Conservation (phyloP, 495 filamentous ascomycete genomes). For the Cladorrhinum samala region DNA sequence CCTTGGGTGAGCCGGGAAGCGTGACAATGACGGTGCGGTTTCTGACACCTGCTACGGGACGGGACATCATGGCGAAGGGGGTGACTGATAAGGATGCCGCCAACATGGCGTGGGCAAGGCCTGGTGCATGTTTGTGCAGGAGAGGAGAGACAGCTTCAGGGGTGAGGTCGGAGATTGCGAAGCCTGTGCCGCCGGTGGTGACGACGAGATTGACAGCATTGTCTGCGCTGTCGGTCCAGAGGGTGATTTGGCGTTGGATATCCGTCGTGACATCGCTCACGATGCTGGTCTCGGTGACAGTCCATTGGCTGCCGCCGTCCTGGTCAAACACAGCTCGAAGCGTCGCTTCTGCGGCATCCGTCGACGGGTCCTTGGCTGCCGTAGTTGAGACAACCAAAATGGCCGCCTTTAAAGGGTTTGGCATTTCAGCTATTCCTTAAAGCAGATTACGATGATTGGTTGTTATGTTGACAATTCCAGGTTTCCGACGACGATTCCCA, state of each 20-base stretch:
- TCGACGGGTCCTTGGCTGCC: conserved; percentile 72
- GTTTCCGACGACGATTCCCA: no score
- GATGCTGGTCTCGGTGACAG: conserved; percentile 59
- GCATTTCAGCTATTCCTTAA: no score
- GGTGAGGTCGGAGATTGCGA: conserved; percentile 80
- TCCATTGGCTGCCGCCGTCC: conserved; percentile 62
- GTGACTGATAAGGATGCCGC: conserved; percentile 77
- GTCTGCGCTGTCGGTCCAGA: conserved; percentile 59
- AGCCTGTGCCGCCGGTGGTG: conserved; percentile 90
- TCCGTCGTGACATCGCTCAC: conserved; percentile 70
- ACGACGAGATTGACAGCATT: conserved; percentile 64
- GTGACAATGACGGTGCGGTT: conserved; percentile 82
- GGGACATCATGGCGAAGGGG: conserved; percentile 96
- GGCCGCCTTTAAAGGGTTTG: conserved; percentile 55
- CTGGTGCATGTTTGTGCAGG: conserved; percentile 81
- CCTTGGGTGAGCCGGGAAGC: conserved; percentile 91
- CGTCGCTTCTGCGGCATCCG: conserved; percentile 61
- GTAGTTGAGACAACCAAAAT: conserved; percentile 92
- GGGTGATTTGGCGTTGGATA: conserved; percentile 65
- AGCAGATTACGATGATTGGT: no score
- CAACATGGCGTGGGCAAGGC: conserved; percentile 92
- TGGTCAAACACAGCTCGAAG: conserved; percentile 62
- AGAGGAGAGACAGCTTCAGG: conserved; percentile 83
- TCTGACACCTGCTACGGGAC: conserved; percentile 85
- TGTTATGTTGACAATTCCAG: no score